Conservation (phyloP, 257 asterid species). For the Fraxinus americana region DNA sequence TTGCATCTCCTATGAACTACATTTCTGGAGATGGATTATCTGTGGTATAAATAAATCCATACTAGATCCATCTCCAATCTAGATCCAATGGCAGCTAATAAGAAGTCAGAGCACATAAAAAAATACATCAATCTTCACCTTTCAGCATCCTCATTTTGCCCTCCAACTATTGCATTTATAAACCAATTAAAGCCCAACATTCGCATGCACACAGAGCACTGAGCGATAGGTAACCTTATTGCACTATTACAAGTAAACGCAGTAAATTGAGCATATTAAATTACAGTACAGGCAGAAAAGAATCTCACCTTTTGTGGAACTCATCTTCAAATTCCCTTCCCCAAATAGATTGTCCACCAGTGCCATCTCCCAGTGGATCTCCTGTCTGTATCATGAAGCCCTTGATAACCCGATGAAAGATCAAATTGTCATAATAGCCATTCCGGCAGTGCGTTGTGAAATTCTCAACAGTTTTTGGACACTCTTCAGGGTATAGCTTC, state of each 20-base stretch:
- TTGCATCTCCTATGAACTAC: neutral
- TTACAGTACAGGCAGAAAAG: conserved; percentile 5
- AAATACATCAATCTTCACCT: no score
- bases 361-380: conserved; percentile 99
- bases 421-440: conserved; percentile 93
- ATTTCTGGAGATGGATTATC: neutral
- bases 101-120: no score
- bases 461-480: conserved; percentile 97
- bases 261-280: neutral
- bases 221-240: neutral
- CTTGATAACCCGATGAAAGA: conserved; percentile 95
- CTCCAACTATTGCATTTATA: neutral
- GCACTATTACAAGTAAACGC: neutral
- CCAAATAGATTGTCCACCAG: conserved; percentile 99
- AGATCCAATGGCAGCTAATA: neutral
- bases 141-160: neutral
- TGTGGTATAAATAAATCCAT: no score
- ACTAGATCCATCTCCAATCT: neutral
- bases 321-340: conserved; percentile 99
- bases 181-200: neutral
- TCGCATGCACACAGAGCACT: neutral
- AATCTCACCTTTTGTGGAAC: conserved; percentile 85
- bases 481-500: conserved; percentile 95
- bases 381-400: conserved; percentile 99
- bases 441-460: conserved; percentile 96